Base-by-base conservation (phyloP, 208 protist species). In the Trypanosoma congolense region DNA sequence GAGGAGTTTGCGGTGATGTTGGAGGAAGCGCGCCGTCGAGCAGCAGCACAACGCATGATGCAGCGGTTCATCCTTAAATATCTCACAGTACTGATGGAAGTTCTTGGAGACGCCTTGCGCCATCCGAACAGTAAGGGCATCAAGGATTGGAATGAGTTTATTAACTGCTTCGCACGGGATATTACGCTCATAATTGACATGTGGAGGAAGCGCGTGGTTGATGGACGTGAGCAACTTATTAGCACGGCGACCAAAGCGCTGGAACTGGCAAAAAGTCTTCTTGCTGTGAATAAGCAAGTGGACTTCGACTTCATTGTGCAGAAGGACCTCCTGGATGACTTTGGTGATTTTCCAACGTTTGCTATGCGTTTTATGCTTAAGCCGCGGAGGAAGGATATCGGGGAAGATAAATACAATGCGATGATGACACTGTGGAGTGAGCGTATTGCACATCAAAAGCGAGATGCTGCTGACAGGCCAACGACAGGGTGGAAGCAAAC, bases 281-380 rank as follows among this genome's bases (percentile, higher is more conserved):
- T 90, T 19, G 55, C 65, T 14, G 75, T 87, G 21, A 70, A 68
- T 38, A 91, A 88, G 42, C 61, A 67, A 0, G 81, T 84, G 0
- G 83, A 92, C 53, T 83, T 94, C 45, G 66, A 75, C 21, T 91
- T 81, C 53, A 61, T 90, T 18, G 47, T 94, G 9, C 77, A 87
- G 47, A 67, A 84, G 35, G 70, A 73, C 24, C 61, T 94, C 25
- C 65, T 94, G 10, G 81, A 90, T 41, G 72, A 85, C 64, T 94
- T 92, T 65, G 87, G 82, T 25, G 87, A 94, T 63, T 89, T 75
- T 48, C 87, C 87, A 10, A 87, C 81, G 2, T 94, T 94, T 65
- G 72, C 88, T 24, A 59, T 94, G 3, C 78, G 71, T 52, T 94
- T 90, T 61, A 65, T 61, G 28, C 43, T 94, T 33, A 72, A 83